Evolutionary conservation across 164 flowering plant species (phyloP), one percentile per base, ranked within the genome.

Genomic region (Macadamia integrifolia): DNA sequence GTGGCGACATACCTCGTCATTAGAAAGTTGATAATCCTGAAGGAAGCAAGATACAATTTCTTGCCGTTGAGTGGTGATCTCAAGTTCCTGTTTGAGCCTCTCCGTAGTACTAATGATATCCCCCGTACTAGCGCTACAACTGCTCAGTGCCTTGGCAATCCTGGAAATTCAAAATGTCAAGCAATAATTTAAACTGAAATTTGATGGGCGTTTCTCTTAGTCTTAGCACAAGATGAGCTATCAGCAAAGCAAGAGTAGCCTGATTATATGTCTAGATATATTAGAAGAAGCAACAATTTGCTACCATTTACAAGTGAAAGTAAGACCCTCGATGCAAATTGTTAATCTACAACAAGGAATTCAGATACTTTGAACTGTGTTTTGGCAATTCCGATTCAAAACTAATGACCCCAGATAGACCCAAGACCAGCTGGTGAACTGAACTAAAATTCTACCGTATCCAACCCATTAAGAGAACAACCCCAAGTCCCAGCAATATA

Each of bases 11-110:
- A 94, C 97, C 97, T 94, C 99, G 50, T 92, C 93, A 69, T 76
- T 81, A 35, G 98, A 92, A 57, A 94, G 92, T 78, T 94, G 99
- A 77, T 92, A 92, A 71, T 94, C 99, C 66, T 94, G 86, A 62
- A 94, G 96, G 78, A 94, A 94, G 81, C 88, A 88, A 0, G 90
- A 85, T n/a, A 81, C 97, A 43, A 94, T 92, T 79, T 90, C 94
- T 76, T 92, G 97, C 67, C 98, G 80, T 71, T 90, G 96, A 15
- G 90, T 85, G 60, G 92, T 89, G 58, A 81, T 69, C 75, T 92
- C 97, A 74, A 92, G 97, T 60, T 94, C 98, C 64, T 87, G 93
- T 69, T 89, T 90, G 8, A 94, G 91, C 81, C 98, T 86, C 80
- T 92, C 99, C 0, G 98, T 94, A 49, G 98, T 90, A 67, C 77